Evolutionary conservation across 495 filamentous ascomycete genomes (phyloP).

Genomic region (Recurvomyces mirabilis): DNA sequence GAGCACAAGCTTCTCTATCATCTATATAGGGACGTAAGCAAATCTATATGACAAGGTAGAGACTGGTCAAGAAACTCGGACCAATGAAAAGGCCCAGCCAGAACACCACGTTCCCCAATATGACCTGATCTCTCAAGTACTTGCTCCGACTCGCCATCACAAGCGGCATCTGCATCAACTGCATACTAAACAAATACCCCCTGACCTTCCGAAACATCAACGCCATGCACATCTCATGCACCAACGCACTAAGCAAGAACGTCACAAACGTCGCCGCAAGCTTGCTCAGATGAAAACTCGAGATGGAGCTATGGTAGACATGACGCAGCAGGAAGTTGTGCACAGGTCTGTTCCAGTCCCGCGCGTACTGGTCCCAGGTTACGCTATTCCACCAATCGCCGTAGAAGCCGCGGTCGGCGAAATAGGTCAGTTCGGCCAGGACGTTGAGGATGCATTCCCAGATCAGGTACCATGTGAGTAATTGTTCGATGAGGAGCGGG

Average conservation of each 20-base stretch:
- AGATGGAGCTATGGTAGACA: constrained; percentile 65
- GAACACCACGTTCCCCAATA: constrained; percentile 61
- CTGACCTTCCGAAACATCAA: constrained; percentile 66
- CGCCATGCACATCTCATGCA: constrained; percentile 69
- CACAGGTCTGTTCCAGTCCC: constrained; percentile 65
- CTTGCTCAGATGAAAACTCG: constrained; percentile 53
- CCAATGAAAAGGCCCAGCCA: constrained; percentile 64
- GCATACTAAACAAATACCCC: constrained; percentile 57
- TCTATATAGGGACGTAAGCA: background rate
- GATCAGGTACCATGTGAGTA: constrained; percentile 62
- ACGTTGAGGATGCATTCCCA: constrained; percentile 74
- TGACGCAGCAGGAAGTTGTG: constrained; percentile 63
- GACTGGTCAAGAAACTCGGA: constrained; percentile 56
- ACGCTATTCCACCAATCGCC: constrained; percentile 52
- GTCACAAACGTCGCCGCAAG: constrained; percentile 62
- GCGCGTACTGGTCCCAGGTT: constrained; percentile 56
- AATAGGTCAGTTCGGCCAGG: constrained; percentile 58
- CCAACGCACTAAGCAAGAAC: constrained; percentile 55
- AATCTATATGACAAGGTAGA: constrained; percentile 57
- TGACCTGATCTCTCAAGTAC: constrained; percentile 45
- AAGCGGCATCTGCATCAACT: constrained; percentile 61
- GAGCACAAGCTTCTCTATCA: too few species aligned
- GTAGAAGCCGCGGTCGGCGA: constrained; percentile 71
- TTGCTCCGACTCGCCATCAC: constrained; percentile 51
- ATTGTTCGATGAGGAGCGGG: constrained; percentile 64